Conservation (phyloP, 176 grass and related monocot species). For the Chrysopogon serrulatus region DNA sequence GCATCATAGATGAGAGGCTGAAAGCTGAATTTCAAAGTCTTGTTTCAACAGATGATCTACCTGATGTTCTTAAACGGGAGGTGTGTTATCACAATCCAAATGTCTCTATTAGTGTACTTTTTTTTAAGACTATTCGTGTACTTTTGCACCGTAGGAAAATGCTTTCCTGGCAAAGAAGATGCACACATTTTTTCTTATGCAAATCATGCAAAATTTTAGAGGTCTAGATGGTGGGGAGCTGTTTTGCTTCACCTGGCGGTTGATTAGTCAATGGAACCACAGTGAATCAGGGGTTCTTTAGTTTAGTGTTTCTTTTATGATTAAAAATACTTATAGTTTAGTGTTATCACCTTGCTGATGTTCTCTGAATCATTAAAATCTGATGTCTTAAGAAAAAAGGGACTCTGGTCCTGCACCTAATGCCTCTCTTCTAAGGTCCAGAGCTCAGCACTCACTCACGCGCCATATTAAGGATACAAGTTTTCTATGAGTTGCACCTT, state of each 20-base stretch:
- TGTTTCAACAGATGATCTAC: slow-evolving; percentile 52
- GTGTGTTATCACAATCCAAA: slow-evolving; percentile 22
- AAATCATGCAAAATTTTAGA: background rate
- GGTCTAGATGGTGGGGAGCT: background rate
- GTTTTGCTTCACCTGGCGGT: background rate
- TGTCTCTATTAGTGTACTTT: slow-evolving; percentile 20
- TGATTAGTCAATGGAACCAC: background rate
- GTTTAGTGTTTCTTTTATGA: background rate
- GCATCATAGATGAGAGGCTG: slow-evolving; percentile 39
- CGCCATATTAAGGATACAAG: background rate
- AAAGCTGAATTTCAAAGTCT: slow-evolving; percentile 64
- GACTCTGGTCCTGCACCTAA: background rate
- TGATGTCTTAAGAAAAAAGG: background rate
- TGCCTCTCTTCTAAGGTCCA: background rate
- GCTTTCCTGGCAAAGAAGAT: background rate
- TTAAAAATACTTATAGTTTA: background rate
- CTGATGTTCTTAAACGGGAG: slow-evolving; percentile 66
- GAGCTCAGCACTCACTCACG: background rate
- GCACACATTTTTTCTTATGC: background rate
- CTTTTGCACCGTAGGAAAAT: slow-evolving; percentile 10
- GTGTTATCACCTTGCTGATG: too few species aligned
- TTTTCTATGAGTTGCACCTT: background rate
- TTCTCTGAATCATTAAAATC: background rate
- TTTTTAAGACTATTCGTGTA: slow-evolving; percentile 28
- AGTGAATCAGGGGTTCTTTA: background rate